phyloP scores from a whole-genome alignment of 202 grass and related monocot genomes.

The Setaria viridis region DNA sequence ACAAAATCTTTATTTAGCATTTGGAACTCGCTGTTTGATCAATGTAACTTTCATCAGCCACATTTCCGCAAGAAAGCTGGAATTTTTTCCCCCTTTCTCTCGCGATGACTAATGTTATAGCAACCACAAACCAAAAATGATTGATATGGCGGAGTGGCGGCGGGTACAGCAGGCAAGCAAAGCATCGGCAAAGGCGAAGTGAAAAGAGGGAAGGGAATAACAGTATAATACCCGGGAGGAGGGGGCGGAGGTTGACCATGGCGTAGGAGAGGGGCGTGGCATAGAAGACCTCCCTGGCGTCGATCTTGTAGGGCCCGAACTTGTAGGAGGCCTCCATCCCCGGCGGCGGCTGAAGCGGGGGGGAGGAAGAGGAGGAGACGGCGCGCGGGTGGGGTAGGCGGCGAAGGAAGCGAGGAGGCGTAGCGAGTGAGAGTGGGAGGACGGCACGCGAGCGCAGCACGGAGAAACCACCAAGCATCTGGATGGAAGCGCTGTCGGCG shows the following conservation, averaged over 20 bases:
- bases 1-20: neutral
- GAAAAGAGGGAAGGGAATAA: neutral
- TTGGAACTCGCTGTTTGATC: neutral
- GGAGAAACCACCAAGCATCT: neutral
- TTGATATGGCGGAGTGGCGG: neutral
- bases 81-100: neutral
- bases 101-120: neutral
- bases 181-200: neutral
- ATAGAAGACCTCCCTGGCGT: conserved; percentile 72
- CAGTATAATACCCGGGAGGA: conserved; percentile 73
- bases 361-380: conserved; percentile 9
- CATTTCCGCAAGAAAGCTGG: neutral
- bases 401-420: neutral
- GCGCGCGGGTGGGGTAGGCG: conserved; percentile 2
- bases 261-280: conserved; percentile 81
- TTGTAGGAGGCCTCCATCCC: conserved; percentile 48
- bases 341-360: neutral
- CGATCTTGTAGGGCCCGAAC: conserved; percentile 84
- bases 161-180: neutral
- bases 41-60: neutral
- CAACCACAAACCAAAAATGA: neutral
- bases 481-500: too few relatives aligned
- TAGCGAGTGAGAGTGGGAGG: neutral
- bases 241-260: conserved; percentile 87
- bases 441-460: conserved; percentile 32